Percentiles rank a stretch among this genome's conserved stretches.
Evolutionary conservation across 2,329 filamentous ascomycete genomes (phyloP).

Genomic region (Alternaria viburni): DNA sequence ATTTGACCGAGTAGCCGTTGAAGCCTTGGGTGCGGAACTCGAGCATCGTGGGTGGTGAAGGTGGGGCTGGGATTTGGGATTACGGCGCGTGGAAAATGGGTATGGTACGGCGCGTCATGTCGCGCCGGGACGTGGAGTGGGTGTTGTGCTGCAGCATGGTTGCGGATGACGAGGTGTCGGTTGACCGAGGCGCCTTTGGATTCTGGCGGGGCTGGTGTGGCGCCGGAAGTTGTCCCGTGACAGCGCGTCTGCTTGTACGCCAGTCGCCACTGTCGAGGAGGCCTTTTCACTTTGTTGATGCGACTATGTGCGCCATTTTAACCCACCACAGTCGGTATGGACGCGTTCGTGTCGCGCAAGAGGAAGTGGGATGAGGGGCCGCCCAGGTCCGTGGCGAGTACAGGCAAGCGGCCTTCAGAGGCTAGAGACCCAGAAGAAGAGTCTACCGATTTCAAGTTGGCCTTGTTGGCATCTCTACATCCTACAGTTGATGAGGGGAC

Average conservation of each 20-base stretch:
- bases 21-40: constrained; percentile 92
- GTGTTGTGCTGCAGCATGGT: constrained; percentile 25
- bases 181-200: constrained; percentile 28
- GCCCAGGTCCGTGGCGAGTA: not conserved
- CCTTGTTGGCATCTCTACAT: constrained; percentile 79
- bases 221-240: constrained; percentile 22
- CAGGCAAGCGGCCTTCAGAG: not conserved
- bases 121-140: constrained; percentile 16
- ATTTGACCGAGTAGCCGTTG: constrained; percentile 97
- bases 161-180: constrained; percentile 21
- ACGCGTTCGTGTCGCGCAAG: constrained; percentile 49
- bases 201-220: constrained; percentile 24
- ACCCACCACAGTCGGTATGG: constrained; percentile 30
- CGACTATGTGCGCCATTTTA: not conserved
- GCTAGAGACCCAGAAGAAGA: constrained; percentile 59
- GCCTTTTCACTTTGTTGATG: not conserved
- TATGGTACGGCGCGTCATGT: constrained; percentile 22
- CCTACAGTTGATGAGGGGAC: constrained; percentile 67
- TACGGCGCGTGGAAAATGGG: constrained; percentile 21
- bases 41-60: constrained; percentile 67
- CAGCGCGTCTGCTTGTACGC: constrained; percentile 7
- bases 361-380: constrained; percentile 32
- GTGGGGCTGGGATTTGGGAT: not conserved
- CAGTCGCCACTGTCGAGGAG: not conserved
- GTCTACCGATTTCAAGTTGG: constrained; percentile 88